Conservation (phyloP, 768 basidiomycete genomes). For the Rhizopogon roseolus region DNA sequence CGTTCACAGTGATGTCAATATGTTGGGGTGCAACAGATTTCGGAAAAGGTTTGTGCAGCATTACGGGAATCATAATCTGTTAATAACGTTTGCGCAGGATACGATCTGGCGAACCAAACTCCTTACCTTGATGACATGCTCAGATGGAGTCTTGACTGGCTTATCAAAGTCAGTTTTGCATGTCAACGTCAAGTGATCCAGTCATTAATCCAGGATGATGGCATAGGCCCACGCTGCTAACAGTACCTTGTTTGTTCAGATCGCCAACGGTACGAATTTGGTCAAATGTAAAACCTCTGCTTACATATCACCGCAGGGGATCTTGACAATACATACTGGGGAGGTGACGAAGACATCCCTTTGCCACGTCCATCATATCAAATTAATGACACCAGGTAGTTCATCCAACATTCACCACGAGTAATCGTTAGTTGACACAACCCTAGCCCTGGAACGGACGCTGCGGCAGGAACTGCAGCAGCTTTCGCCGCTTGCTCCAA, state of each 20-base stretch:
- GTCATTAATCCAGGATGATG: background rate
- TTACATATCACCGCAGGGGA: conserved; percentile 34
- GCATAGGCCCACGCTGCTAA: conserved; percentile 73
- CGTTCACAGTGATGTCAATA: conserved; percentile 78
- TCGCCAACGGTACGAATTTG: conserved; percentile 55
- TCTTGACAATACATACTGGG: conserved; percentile 82
- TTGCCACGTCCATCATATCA: conserved; percentile 69
- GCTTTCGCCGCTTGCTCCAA: conserved; percentile 86
- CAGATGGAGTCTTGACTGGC: conserved; percentile 89
- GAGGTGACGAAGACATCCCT: conserved; percentile 78
- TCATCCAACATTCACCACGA: background rate
- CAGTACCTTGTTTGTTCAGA: conserved; percentile 71
- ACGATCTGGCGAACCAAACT: conserved; percentile 82
- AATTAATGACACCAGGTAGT: conserved; percentile 62
- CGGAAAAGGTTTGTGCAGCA: conserved; percentile 53
- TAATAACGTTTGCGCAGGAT: conserved; percentile 40
- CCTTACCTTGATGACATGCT: conserved; percentile 89
- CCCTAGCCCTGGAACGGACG: conserved; percentile 79
- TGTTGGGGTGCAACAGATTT: conserved; percentile 90
- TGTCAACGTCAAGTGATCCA: background rate
- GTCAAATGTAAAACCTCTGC: background rate
- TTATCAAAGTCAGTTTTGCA: conserved; percentile 65
- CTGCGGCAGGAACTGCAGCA: conserved; percentile 75
- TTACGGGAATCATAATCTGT: background rate
- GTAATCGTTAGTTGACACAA: background rate